Evolutionary conservation across 768 basidiomycete genomes (phyloP), one percentile per base, ranked within the genome.

Genomic region (Mycena alexandri): DNA sequence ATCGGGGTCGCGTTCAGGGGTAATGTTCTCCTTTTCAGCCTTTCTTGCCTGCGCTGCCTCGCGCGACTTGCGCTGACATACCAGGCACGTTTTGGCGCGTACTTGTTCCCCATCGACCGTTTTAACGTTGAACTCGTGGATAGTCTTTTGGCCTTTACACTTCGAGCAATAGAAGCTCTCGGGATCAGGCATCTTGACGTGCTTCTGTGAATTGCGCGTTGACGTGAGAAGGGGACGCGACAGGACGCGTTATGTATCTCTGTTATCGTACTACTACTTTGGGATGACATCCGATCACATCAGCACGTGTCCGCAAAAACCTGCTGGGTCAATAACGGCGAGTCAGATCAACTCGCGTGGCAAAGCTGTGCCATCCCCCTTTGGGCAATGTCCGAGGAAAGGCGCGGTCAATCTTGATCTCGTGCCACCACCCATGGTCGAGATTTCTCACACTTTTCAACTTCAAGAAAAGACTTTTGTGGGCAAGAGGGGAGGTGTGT

Each of bases 311-410:
- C 50, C 21, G 24, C 11, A 19, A 52, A 52, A 52, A 52, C 17
- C 25, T 52, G 29, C 50, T 52, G 50, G 50, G 50, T 52, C 50
- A 52, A 52, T 52, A 52, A 21, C 50, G 50, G 50, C 34, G 34
- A 36, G 44, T 61, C n/a, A n/a, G n/a, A n/a, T n/a, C n/a, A n/a
- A n/a, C n/a, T n/a, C n/a, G n/a, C n/a, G n/a, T n/a, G n/a, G n/a
- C n/a, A n/a, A n/a, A n/a, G n/a, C n/a, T n/a, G n/a, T n/a, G n/a
- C n/a, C n/a, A n/a, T n/a, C n/a, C n/a, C n/a, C n/a, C n/a, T n/a
- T n/a, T n/a, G n/a, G n/a, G n/a, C n/a, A n/a, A n/a, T n/a, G n/a
- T n/a, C n/a, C n/a, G n/a, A n/a, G n/a, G n/a, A n/a, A n/a, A n/a
- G n/a, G n/a, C n/a, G n/a, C n/a, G n/a, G n/a, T n/a, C n/a, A n/a